Base-by-base conservation (phyloP, 129 eudicot species). In the Solidago caesia region DNA sequence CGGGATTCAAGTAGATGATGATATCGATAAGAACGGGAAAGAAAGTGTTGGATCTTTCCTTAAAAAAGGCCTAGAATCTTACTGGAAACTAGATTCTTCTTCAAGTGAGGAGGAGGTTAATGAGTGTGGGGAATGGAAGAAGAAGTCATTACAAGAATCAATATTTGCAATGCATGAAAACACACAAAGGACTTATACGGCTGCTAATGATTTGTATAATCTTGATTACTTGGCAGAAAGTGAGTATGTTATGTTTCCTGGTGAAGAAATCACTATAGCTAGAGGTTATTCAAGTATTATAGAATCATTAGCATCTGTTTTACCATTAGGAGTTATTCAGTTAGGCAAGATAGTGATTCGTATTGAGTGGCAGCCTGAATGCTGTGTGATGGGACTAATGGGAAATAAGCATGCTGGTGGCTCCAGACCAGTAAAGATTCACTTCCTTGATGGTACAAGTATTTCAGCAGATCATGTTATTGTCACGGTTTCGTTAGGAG, bases 401-500 rank as follows among this genome's bases (percentile, higher is more conserved):
- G 82, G 76, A 68, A 82, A 79, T 53, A 70, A 81, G 39, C 42
- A 63, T 55, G 68, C 70, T 26, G 70, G 64, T 66, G 57, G 52
- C 65, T 47, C 66, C 61, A 78, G 84, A 65, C 96, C 98, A 0
- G 95, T 88, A 43, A 84, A 77, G 88, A 79, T 92, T 64, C 90
- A 86, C 68, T 92, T 92, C 78, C 21, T 67, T 21, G 98, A 92
- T 74, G 98, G 96, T 46, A 78, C 98, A 9, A 73, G 77, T 12
- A 64, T 90, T 65, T 55, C 62, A 5, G 98, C 98, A 5, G 96
- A 92, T 79, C 98, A 92, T 80, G 92, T 92, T 2, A 83, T 92
- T 47, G 82, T 92, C 58, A 92, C 98, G 2, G 98, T 92, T 68
- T 92, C 98, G 8, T 82, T 92, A 60, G 98, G 98, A 0, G 96